A percentile compares a stretch with the other conserved stretches of the same genome.
Conservation (phyloP, 129 eudicot genomes). For the Escallonia rubra region DNA sequence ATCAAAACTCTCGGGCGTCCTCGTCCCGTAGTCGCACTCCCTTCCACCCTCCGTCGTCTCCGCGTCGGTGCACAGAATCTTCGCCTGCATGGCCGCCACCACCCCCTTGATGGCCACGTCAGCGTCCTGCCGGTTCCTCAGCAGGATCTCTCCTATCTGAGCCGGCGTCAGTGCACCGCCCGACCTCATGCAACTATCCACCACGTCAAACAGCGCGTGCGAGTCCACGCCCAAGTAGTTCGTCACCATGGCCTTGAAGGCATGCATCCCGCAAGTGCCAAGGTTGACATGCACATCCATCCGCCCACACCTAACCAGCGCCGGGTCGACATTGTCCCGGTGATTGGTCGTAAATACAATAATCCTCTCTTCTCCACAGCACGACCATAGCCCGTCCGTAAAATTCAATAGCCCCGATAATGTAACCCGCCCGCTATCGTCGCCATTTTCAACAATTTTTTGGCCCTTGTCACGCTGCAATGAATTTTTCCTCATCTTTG, state of each 20-base stretch:
- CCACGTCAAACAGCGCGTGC: constrained; percentile 40
- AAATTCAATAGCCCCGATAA: constrained; percentile 42
- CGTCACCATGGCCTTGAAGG: constrained; percentile 32
- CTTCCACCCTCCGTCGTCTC: constrained; percentile 14
- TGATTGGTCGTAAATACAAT: constrained; percentile 42
- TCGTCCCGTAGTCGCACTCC: constrained; percentile 16
- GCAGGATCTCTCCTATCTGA: constrained; percentile 39
- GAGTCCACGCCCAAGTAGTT: constrained; percentile 36
- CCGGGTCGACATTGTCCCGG: constrained; percentile 36
- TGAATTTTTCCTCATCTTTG: constrained; percentile 2
- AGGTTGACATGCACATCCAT: constrained; percentile 49
- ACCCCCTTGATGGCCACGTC: constrained; percentile 38
- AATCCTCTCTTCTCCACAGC: constrained; percentile 42
- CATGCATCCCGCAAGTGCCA: constrained; percentile 38
- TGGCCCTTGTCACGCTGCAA: neutral
- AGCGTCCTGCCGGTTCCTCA: constrained; percentile 38
- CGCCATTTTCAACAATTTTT: neutral
- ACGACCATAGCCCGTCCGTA: constrained; percentile 45
- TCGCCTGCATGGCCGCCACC: constrained; percentile 38
- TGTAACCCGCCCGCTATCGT: constrained; percentile 37
- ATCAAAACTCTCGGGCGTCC: constrained; percentile 23
- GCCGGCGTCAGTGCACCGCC: constrained; percentile 50
- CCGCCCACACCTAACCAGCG: constrained; percentile 45
- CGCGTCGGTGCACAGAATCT: constrained; percentile 33
- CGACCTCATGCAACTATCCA: constrained; percentile 37